phyloP scores from a whole-genome alignment of 2,329 filamentous ascomycete genomes.

The Raffaelea ambrosiae region DNA sequence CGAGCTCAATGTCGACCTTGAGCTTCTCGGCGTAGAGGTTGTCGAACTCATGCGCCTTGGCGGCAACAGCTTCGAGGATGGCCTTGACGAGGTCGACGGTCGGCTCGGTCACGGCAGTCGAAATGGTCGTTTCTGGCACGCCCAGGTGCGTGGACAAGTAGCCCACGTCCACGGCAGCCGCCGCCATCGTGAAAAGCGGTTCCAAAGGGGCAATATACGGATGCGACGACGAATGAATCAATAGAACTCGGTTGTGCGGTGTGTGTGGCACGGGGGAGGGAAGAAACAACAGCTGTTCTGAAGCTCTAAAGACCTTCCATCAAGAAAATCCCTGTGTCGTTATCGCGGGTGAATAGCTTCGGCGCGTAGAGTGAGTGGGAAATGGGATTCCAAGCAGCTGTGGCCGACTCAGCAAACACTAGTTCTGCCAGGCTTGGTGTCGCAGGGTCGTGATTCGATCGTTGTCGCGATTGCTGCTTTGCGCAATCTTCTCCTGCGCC shows the following conservation, averaged over 20 bases:
- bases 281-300: not conserved
- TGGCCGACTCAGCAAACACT: too few relatives aligned
- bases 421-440: not conserved
- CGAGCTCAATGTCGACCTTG: conserved; percentile 82
- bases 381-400: not conserved
- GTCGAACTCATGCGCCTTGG: conserved; percentile 77
- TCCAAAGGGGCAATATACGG: not conserved
- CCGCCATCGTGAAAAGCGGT: conserved; percentile 41
- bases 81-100: conserved; percentile 70
- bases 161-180: conserved; percentile 55
- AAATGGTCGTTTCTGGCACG: conserved; percentile 56
- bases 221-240: not conserved
- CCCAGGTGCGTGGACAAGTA: conserved; percentile 66
- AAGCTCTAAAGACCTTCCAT: conserved; percentile 7
- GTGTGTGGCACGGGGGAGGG: not conserved
- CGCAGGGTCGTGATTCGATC: not conserved
- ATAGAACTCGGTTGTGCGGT: not conserved
- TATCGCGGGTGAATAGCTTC: not conserved
- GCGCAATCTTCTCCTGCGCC: not conserved
- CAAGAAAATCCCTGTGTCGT: not conserved
- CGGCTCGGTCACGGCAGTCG: conserved; percentile 54
- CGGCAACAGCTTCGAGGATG: conserved; percentile 65
- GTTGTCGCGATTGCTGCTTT: not conserved
- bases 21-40: conserved; percentile 80
- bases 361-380: not conserved